A percentile compares a stretch with the other conserved stretches of the same genome.
phyloP scores from a whole-genome alignment of 2,329 filamentous ascomycete species.

The Talaromyces sp. region DNA sequence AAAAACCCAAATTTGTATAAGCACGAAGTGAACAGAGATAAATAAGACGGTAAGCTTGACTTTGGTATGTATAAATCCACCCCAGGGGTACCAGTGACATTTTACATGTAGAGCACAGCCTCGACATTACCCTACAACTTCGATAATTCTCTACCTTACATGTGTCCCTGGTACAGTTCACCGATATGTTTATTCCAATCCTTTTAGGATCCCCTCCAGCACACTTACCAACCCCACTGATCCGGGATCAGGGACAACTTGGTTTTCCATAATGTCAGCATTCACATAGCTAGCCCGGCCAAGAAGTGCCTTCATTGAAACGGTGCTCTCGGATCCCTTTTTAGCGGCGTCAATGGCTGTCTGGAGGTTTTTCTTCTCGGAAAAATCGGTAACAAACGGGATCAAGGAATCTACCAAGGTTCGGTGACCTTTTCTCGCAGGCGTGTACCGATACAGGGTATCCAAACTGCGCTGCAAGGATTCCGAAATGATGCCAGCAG shows the following conservation, averaged over 20 bases:
- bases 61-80: too few species aligned
- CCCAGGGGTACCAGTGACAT: too few species aligned
- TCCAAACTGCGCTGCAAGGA: neutral
- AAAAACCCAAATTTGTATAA: too few species aligned
- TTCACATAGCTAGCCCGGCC: neutral
- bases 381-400: neutral
- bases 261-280: neutral
- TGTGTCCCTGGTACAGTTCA: too few species aligned
- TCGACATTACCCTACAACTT: neutral
- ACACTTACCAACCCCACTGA: neutral
- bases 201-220: neutral
- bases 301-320: neutral
- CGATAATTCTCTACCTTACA: neutral
- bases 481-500: neutral
- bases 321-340: neutral
- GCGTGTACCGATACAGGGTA: neutral
- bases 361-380: neutral
- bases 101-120: too few species aligned
- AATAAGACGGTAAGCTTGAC: too few species aligned
- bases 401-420: neutral
- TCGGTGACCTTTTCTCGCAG: neutral
- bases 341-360: neutral
- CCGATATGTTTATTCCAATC: neutral
- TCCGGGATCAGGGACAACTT: neutral
- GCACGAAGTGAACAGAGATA: too few species aligned